Percentiles rank a stretch among this genome's conserved stretches.
These are phyloP conservation scores for Rossbeevera mucosa DNA, from an alignment of 768 basidiomycete genomes.

Conservation along the genomic window DNA sequence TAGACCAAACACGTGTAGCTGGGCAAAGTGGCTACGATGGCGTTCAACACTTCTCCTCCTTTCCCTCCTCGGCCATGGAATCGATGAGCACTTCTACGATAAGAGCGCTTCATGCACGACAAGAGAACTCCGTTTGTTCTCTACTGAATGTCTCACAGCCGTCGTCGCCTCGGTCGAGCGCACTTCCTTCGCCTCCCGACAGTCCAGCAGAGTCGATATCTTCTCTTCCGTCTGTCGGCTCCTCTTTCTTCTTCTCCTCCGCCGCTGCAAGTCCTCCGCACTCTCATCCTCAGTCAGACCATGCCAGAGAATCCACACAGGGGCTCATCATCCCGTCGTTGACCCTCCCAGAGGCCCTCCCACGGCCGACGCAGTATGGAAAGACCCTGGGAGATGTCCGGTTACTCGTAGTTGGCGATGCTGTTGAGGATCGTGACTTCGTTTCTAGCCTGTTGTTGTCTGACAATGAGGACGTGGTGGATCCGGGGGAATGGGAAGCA, in stretches of 20 bases:
- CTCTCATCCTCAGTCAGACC: constrained; percentile 40
- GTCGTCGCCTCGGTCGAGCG: constrained; percentile 46
- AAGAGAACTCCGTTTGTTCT: constrained; percentile 12
- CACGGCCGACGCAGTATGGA: constrained; percentile 61
- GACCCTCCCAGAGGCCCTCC: constrained; percentile 56
- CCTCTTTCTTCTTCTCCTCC: constrained; percentile 76
- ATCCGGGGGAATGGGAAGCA: constrained; percentile 56
- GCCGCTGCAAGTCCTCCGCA: constrained; percentile 63
- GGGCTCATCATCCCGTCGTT: constrained; percentile 70
- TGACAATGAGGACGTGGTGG: constrained; percentile 66
- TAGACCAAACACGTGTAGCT: constrained; percentile 32
- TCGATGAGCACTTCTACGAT: constrained; percentile 39
- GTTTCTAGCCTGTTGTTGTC: constrained; percentile 49
- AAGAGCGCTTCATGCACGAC: constrained; percentile 31
- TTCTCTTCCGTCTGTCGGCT: constrained; percentile 67
- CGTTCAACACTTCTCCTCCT: neutral
- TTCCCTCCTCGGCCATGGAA: constrained; percentile 23
- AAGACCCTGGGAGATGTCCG: constrained; percentile 62
- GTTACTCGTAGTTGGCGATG: constrained; percentile 51
- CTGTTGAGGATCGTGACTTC: constrained; percentile 29
- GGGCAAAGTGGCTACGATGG: constrained; percentile 13
- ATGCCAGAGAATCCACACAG: constrained; percentile 38
- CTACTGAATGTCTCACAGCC: constrained; percentile 34
- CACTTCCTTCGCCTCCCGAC: constrained; percentile 54
- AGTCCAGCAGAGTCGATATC: constrained; percentile 64